phyloP scores from a whole-genome alignment of 2,329 filamentous ascomycete species.

The Cladophialophora carrionii region DNA sequence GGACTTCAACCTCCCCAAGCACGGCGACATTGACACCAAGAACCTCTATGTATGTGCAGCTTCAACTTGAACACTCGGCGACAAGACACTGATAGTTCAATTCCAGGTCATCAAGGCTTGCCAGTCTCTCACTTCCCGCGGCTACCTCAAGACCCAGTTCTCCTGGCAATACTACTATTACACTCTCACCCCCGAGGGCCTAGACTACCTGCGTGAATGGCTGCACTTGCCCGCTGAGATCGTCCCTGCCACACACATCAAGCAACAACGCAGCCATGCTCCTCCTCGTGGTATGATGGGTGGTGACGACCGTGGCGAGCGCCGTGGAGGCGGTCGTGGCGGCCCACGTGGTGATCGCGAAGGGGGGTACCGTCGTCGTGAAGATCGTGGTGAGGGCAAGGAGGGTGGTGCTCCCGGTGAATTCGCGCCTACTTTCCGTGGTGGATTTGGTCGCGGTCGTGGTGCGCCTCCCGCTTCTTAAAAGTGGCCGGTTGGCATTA shows the following conservation, averaged over 20 bases:
- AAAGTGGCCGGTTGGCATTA: conserved; percentile 1
- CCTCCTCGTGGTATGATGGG: conserved; percentile 98
- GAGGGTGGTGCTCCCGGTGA: conserved; percentile 89
- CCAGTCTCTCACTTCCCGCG: conserved; percentile 97
- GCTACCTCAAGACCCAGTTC: conserved; percentile 99
- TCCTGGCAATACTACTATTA: conserved; percentile 99
- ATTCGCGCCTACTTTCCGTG: conserved; percentile 91
- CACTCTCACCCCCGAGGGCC: conserved; percentile 98
- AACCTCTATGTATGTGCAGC: conserved; percentile 78
- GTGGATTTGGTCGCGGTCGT: conserved; percentile 87
- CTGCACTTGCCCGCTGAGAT: conserved; percentile 99
- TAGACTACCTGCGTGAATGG: conserved; percentile 99
- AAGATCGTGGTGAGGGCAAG: conserved; percentile 79
- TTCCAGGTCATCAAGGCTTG: conserved; percentile 86
- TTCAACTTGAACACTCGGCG: neutral
- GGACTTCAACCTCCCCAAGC: conserved; percentile 98
- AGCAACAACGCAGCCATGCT: conserved; percentile 98
- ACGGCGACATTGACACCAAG: conserved; percentile 98
- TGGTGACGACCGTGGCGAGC: conserved; percentile 74
- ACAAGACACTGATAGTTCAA: conserved; percentile 19
- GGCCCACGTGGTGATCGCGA: conserved; percentile 75
- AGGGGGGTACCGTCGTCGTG: conserved; percentile 87
- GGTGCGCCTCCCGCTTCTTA: conserved; percentile 63
- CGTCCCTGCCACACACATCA: conserved; percentile 99
- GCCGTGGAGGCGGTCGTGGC: conserved; percentile 81